A percentile compares a stretch with the other conserved stretches of the same genome.
Conservation (phyloP, 306 rosid genomes). For the Quercus agrifolia region DNA sequence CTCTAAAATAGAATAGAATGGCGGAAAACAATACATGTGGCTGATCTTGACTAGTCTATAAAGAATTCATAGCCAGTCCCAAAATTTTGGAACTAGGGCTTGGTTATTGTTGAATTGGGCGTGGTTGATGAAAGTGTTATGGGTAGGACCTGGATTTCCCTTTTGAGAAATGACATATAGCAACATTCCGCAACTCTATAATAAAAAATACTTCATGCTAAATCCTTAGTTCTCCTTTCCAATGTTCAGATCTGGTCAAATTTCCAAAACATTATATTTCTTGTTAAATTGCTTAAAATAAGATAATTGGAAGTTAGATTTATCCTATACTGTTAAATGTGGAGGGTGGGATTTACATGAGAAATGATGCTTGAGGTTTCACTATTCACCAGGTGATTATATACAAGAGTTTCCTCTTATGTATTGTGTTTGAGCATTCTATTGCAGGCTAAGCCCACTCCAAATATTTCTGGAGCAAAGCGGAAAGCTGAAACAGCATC, state of each 20-base stretch:
- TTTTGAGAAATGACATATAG: not conserved
- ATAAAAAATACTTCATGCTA: not conserved
- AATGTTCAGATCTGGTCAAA: not conserved
- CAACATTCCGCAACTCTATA: not conserved
- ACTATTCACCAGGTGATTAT: conserved; percentile 7
- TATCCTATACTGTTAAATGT: not conserved
- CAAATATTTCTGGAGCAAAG: conserved; percentile 27
- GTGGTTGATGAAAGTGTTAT: not conserved
- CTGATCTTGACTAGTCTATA: too few species aligned
- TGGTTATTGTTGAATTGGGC: too few species aligned
- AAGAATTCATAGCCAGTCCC: too few species aligned
- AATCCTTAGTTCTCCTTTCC: not conserved
- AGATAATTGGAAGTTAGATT: not conserved
- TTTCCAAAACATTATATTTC: not conserved
- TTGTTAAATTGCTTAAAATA: not conserved
- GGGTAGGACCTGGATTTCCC: not conserved
- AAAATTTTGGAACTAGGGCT: too few species aligned
- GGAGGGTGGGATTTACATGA: not conserved
- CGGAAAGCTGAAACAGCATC: conserved; percentile 33
- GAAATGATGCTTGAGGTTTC: conserved; percentile 14
- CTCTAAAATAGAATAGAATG: too few species aligned
- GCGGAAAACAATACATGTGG: too few species aligned
- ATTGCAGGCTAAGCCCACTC: conserved; percentile 61
- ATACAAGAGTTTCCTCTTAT: not conserved
- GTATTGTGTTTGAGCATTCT: conserved; percentile 22